Percentiles rank a stretch among this genome's conserved stretches.
phyloP scores from a whole-genome alignment of 352 stramenopile genomes.

The Globisporangium okanoganense region DNA sequence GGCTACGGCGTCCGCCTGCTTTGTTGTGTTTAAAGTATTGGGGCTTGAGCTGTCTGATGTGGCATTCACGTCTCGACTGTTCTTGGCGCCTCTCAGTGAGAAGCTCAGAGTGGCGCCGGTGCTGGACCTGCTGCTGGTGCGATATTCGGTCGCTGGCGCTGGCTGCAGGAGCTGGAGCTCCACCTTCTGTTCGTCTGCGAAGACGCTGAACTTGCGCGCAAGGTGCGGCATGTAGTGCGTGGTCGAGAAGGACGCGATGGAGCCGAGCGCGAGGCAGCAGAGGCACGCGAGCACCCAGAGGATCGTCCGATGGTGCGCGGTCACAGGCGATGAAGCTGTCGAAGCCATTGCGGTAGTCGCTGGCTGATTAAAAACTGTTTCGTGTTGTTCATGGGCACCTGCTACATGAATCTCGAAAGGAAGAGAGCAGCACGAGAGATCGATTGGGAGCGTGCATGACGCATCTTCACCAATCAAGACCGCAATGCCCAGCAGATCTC shows the following conservation, averaged over 20 bases:
- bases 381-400: too few species aligned
- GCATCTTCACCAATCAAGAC: too few species aligned
- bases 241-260: slow-evolving; percentile 28
- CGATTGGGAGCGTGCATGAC: too few species aligned
- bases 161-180: slow-evolving; percentile 7
- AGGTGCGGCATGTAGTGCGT: slow-evolving; percentile 16
- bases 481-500: too few species aligned
- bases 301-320: slow-evolving; percentile 17
- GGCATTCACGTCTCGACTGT: background rate
- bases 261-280: slow-evolving; percentile 35
- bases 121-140: background rate
- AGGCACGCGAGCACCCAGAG: slow-evolving; percentile 33
- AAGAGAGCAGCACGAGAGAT: too few species aligned
- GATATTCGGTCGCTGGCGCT: background rate
- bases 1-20: background rate
- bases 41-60: background rate
- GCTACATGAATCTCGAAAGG: background rate
- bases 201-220: background rate
- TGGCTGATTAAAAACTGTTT: background rate
- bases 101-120: slow-evolving; percentile 1
- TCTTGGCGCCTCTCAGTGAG: background rate
- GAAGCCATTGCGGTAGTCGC: background rate
- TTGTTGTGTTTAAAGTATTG: background rate
- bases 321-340: background rate
- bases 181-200: background rate